Conservation (phyloP, 2,329 filamentous ascomycete species). For the Mycosphaerella sp. region DNA sequence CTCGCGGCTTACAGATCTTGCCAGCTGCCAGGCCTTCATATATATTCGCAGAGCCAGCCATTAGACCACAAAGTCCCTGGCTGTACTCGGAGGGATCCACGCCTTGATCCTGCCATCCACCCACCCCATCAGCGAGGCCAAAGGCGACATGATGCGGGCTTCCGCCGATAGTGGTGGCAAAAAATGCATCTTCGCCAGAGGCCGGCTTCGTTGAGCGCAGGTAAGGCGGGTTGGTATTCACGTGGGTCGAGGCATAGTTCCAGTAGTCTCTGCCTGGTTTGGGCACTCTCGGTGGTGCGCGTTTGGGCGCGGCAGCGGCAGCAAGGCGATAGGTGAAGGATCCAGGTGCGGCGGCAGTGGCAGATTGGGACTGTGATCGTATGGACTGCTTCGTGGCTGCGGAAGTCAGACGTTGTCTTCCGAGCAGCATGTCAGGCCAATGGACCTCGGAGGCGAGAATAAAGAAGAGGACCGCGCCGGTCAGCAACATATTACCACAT, state of each 20-base stretch:
- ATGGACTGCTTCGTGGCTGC: constrained; percentile 14
- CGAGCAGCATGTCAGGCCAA: constrained; percentile 11
- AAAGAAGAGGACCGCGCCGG: constrained; percentile 17
- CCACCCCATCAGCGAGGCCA: constrained; percentile 88
- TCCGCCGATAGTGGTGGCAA: constrained; percentile 67
- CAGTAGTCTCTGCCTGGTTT: constrained; percentile 44
- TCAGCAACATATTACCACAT: constrained; percentile 17
- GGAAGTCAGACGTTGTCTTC: constrained; percentile 17
- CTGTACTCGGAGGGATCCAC: constrained; percentile 95
- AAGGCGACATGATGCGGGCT: constrained; percentile 67
- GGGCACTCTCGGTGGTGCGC: constrained; percentile 37
- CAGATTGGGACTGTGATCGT: constrained; percentile 7
- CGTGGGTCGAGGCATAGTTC: constrained; percentile 31
- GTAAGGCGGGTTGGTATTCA: constrained; percentile 43
- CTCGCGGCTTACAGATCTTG: constrained; percentile 45
- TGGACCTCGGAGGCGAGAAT: constrained; percentile 18
- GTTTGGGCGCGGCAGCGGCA: constrained; percentile 34
- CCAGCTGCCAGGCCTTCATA: constrained; percentile 38
- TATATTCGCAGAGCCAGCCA: constrained; percentile 52
- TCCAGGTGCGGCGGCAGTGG: constrained; percentile 4
- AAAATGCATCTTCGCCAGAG: constrained; percentile 94
- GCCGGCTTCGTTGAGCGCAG: constrained; percentile 48
- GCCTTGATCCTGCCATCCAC: constrained; percentile 87
- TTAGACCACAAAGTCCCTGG: constrained; percentile 86
- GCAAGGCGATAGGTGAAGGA: constrained; percentile 35